These are phyloP conservation scores for Spergularia bocconei DNA, from an alignment of 148 eudicot species.

Conservation along the genomic window DNA sequence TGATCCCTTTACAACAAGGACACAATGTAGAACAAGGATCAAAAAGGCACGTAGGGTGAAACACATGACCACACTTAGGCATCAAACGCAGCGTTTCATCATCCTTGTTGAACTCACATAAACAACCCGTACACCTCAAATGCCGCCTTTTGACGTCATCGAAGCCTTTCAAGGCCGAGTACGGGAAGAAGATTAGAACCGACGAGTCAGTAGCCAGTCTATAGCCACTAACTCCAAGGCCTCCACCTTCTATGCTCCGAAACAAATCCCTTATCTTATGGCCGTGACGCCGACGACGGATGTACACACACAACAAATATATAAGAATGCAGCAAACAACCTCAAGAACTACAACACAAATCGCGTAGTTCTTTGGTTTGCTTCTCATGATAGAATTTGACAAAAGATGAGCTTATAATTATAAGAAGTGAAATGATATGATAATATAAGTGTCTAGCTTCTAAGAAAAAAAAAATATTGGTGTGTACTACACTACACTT, in stretches of 20 bases:
- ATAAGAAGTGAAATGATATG: background rate
- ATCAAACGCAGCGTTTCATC: slow-evolving; percentile 42
- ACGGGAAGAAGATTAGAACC: slow-evolving; percentile 25
- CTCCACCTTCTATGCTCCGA: background rate
- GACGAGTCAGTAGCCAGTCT: background rate
- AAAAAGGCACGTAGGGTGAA: slow-evolving; percentile 39
- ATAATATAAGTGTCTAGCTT: background rate
- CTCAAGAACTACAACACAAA: slow-evolving; percentile 13
- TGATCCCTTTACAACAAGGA: slow-evolving; percentile 16
- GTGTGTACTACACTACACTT: background rate
- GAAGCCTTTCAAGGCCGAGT: slow-evolving; percentile 37
- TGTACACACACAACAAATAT: slow-evolving; percentile 18
- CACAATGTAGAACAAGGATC: slow-evolving; percentile 32
- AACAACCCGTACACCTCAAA: slow-evolving; percentile 40
- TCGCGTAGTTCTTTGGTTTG: slow-evolving; percentile 13
- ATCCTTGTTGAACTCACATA: slow-evolving; percentile 34
- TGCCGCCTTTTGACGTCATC: slow-evolving; percentile 30
- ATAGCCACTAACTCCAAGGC: background rate
- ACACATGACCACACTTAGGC: slow-evolving; percentile 45
- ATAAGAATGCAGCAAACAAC: slow-evolving; percentile 15
- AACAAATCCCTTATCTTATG: background rate
- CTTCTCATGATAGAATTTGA: background rate
- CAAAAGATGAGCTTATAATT: background rate
- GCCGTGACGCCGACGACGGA: slow-evolving; percentile 22
- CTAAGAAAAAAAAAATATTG: background rate